Percentiles rank a stretch among this genome's conserved stretches.
These are phyloP conservation scores for Trichosanthes truncata DNA, from an alignment of 306 rosid species.

Conservation along the genomic window DNA sequence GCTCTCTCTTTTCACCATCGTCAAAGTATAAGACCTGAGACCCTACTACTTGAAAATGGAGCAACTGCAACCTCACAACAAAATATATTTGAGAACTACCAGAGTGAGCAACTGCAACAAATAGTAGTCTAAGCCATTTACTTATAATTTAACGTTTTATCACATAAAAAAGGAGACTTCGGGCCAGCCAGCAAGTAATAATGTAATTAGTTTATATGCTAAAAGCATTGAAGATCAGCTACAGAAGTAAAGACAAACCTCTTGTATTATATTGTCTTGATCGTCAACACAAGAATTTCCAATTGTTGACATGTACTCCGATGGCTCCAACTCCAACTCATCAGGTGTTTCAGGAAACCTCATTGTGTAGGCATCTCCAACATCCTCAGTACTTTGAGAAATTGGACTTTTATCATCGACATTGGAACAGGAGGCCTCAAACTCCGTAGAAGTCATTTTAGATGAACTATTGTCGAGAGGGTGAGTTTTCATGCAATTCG, in stretches of 20 bases:
- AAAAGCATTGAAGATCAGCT: neutral
- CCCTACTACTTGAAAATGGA: neutral
- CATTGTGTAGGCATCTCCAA: constrained; percentile 15
- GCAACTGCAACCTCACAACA: neutral
- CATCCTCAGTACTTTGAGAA: constrained; percentile 19
- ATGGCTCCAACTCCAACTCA: constrained; percentile 25
- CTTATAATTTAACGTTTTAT: neutral
- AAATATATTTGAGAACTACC: neutral
- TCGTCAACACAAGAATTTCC: constrained; percentile 16
- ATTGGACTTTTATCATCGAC: constrained; percentile 19
- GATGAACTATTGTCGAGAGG: constrained; percentile 18
- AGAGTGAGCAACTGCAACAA: neutral
- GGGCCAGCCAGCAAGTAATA: neutral
- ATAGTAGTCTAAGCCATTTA: neutral
- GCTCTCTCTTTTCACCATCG: neutral
- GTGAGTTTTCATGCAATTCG: constrained; percentile 17
- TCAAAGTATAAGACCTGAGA: neutral
- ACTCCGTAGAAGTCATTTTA: constrained; percentile 22
- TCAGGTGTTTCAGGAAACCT: constrained; percentile 23
- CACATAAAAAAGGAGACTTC: neutral
- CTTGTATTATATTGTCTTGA: constrained; percentile 27
- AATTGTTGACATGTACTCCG: constrained; percentile 17
- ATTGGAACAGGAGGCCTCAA: constrained; percentile 20
- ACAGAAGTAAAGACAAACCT: constrained; percentile 39
- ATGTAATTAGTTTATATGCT: neutral